Evolutionary conservation across 768 basidiomycete species (phyloP).

Genomic region (Mycena vitilis): DNA sequence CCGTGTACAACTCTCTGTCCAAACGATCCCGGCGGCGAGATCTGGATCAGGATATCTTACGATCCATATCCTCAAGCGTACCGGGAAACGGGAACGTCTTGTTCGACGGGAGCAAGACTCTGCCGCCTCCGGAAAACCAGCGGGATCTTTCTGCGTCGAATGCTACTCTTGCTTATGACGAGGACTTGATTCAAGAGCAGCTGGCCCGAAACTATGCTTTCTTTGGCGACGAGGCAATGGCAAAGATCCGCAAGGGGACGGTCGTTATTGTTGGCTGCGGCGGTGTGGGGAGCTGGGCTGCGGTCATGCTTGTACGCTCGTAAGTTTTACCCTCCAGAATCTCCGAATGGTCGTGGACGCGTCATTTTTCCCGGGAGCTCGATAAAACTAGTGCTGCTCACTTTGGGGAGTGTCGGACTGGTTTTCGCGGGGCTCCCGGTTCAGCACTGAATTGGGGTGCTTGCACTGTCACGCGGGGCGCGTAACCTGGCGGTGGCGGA

Average conservation of each 20-base stretch:
- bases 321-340: conserved; percentile 52
- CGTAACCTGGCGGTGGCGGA: too few relatives aligned
- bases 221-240: conserved; percentile 91
- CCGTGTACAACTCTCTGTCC: conserved; percentile 64
- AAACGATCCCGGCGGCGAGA: conserved; percentile 62
- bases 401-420: too few relatives aligned
- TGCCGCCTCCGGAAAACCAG: neutral
- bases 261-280: conserved; percentile 96
- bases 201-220: conserved; percentile 95
- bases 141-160: conserved; percentile 1
- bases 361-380: too few relatives aligned
- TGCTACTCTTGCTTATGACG: conserved; percentile 61
- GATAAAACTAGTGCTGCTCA: too few relatives aligned
- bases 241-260: conserved; percentile 73
- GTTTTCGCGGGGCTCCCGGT: too few relatives aligned
- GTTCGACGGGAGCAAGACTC: neutral
- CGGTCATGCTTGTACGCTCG: conserved; percentile 93
- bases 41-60: conserved; percentile 67
- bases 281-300: conserved; percentile 96
- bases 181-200: conserved; percentile 88
- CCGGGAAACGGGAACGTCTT: conserved; percentile 16
- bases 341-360: too few relatives aligned
- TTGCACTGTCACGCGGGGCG: too few relatives aligned
- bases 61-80: conserved; percentile 53
- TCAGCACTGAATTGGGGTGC: too few relatives aligned